Evolutionary conservation across 2,329 filamentous ascomycete genomes (phyloP).

Genomic region (Falciphora oryzae): DNA sequence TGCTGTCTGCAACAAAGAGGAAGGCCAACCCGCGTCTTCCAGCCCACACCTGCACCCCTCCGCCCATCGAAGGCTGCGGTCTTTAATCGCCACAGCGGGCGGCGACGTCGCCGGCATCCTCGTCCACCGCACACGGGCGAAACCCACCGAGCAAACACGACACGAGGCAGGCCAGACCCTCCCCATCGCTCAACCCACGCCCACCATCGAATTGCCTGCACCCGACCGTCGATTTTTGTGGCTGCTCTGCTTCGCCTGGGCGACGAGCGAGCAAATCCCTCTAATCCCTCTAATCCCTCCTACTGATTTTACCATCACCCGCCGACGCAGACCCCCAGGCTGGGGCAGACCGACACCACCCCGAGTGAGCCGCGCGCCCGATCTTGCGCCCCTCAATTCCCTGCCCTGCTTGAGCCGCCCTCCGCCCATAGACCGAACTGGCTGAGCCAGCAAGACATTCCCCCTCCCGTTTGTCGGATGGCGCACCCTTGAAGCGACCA

Average conservation of each 20-base stretch:
- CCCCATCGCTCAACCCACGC: background rate
- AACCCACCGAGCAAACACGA: background rate
- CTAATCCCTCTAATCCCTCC: background rate
- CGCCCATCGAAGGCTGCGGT: too few species aligned
- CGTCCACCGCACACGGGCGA: background rate
- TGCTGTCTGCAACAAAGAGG: too few species aligned
- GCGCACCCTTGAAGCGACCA: conserved; percentile 5
- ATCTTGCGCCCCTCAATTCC: background rate
- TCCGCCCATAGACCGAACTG: background rate
- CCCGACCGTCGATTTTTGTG: too few species aligned
- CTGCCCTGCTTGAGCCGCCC: background rate
- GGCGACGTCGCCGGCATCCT: background rate
- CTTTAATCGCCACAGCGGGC: too few species aligned
- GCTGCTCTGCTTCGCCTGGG: background rate
- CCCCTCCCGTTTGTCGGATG: background rate
- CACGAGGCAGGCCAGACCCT: background rate
- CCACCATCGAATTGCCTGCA: background rate
- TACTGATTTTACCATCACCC: background rate
- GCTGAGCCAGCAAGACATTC: background rate
- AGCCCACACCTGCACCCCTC: too few species aligned
- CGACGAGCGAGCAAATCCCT: too few species aligned
- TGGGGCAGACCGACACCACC: background rate
- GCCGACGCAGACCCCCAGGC: background rate
- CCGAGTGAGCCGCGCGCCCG: background rate
- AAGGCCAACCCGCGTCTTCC: background rate